phyloP scores from a whole-genome alignment of 306 rosid genomes.

The Astragalus glycyphyllos region DNA sequence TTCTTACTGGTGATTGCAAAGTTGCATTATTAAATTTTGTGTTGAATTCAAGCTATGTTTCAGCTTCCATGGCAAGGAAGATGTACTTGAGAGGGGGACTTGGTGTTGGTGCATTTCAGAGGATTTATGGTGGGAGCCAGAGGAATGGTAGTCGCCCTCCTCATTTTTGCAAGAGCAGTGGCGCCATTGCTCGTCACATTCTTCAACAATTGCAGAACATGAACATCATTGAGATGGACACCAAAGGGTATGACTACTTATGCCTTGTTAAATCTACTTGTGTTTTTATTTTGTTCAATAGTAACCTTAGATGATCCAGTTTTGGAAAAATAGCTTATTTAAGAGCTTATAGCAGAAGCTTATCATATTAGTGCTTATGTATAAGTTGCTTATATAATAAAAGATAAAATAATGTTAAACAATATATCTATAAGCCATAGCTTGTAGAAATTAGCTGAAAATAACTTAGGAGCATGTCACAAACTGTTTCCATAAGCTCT shows the following conservation, averaged over 20 bases:
- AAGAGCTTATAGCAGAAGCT: too few relatives aligned
- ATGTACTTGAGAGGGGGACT: conserved; percentile 78
- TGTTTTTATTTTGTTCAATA: background rate
- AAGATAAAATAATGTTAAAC: too few relatives aligned
- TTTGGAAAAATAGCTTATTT: background rate
- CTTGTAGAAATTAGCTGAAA: too few relatives aligned
- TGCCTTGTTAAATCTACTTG: background rate
- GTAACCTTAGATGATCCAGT: background rate
- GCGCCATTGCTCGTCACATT: conserved; percentile 71
- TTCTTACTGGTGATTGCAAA: too few relatives aligned
- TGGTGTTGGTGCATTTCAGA: conserved; percentile 73
- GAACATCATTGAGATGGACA: conserved; percentile 61
- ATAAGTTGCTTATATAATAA: too few relatives aligned
- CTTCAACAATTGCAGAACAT: conserved; percentile 65
- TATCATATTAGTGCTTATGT: too few relatives aligned
- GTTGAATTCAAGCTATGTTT: conserved; percentile 7
- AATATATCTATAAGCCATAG: too few relatives aligned
- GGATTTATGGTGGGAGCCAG: conserved; percentile 79
- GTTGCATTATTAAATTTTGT: too few relatives aligned
- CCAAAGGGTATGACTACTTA: conserved; percentile 58
- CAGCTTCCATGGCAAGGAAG: conserved; percentile 82
- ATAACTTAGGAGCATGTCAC: too few relatives aligned
- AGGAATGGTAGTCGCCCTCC: conserved; percentile 85
- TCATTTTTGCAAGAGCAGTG: conserved; percentile 78
- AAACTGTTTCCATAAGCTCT: too few relatives aligned